Base-by-base conservation (phyloP, 371 early-diverging fungal species). In the Rhizopus arrhizus region DNA sequence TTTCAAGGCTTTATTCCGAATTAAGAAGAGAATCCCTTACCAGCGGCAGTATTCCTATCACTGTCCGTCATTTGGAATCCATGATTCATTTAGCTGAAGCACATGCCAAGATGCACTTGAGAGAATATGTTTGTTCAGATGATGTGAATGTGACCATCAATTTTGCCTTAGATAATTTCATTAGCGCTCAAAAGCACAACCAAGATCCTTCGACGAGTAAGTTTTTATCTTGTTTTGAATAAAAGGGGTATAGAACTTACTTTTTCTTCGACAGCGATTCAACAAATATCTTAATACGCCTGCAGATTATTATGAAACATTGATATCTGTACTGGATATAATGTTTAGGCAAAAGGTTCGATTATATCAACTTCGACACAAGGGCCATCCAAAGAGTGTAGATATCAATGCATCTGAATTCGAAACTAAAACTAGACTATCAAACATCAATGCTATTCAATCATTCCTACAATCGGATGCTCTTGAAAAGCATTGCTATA, bases 41-140 rank as follows among this genome's bases (percentile, higher is more conserved):
- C n/a, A 85, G 89, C 57, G 98, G 94, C 12, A 86, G 93, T 63
- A 92, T 99, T 64, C 99, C 99, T 4, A 98, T 99, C 65, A 99
- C 99, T 5, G 99, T 98, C 8, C 94, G 99, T 75, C 97, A 98
- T 81, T 79, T 99, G 55, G 99, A 99, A 77, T 92, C 96, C 9
- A 98, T 99, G 85, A 87, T 99, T 32, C 90, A 99, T 43, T 90
- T 99, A 78, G 84, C 95, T 11, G 99, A 99, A 78, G 97, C 99
- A 2, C 91, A 96, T 68, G 99, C 99, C 16, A 90, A 91, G 65
- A 98, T 99, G 96, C 97, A 99, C 67, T 82, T 99, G 49, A 91
- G 99, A 49, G 94, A 95, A 62, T 85, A 86, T 59, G 99, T 99
- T 4, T 86, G 91, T 36, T 79, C 87, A 31, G 94, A 93, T 65